Evolutionary conservation across 2,329 filamentous ascomycete genomes (phyloP), one percentile per base, ranked within the genome.

Genomic region (Blastomyces parvus): DNA sequence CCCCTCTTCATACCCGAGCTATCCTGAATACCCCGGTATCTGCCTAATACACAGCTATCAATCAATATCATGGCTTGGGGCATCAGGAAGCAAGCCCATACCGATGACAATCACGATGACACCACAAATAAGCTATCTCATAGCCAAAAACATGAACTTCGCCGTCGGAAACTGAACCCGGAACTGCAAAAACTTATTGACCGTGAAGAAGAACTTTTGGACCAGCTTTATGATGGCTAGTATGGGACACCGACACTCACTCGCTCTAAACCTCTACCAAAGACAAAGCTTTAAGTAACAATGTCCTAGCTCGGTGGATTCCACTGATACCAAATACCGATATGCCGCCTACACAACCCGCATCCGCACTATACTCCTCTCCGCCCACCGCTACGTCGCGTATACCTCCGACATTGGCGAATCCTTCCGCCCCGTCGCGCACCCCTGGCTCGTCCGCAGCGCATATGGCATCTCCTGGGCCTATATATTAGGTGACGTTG

Each of bases 351-450:
- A 99, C 78, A 90, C 91, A 58, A 86, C 87, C 65, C 87, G 94
- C 59, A 79, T 94, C 66, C 87, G 90, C 66, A 96, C 92, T 8
- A 89, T 97, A 68, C 86, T 99, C 71, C 81, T 92, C 69, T 91
- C 89, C 19, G 92, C 92, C 3, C 94, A 97, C 72, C 88, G 94
- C 71, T 99, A 99, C 72, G 91, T 99, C 59, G 94, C 94, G 63
- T 99, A 99, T 75, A 97, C 94, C 0, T 92, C 88, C 25, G 93
- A 97, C 71, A 93, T 99, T 67, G 94, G 94, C 74, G 94, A 99
- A 77, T 95, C 90, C 0, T 99, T 99, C 78, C 86, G 94, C 1
- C 94, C 94, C 0, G 84, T 99, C 48, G 92, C 93, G 3, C 92
- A 97, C 73, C 93, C 91, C 0, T 86, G 83, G 70, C 78, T 95